Percentiles rank a stretch among this genome's conserved stretches.
These are phyloP conservation scores for Monosporascus sp. DNA, from an alignment of 2,329 filamentous ascomycete species.

Conservation along the genomic window DNA sequence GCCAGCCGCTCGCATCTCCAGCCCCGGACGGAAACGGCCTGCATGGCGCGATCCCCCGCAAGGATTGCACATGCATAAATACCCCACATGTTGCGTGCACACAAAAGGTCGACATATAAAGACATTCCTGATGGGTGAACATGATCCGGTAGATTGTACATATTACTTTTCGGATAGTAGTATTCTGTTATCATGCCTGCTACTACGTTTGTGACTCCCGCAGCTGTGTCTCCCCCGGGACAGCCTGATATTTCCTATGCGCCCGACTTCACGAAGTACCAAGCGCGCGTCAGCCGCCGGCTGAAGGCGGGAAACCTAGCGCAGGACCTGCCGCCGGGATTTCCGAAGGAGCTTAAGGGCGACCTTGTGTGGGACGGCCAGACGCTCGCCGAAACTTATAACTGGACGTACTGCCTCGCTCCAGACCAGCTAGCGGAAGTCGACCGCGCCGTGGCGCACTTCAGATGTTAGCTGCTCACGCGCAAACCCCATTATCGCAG, in stretches of 20 bases:
- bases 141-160: background rate
- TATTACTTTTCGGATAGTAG: background rate
- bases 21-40: background rate
- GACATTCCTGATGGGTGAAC: background rate
- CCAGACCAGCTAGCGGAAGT: slow-evolving; percentile 45
- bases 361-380: slow-evolving; percentile 54
- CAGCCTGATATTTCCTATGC: slow-evolving; percentile 56
- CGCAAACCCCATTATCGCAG: background rate
- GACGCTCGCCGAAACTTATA: slow-evolving; percentile 38
- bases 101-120: background rate
- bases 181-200: slow-evolving; percentile 7
- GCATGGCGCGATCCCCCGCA: background rate
- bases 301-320: slow-evolving; percentile 34
- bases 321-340: slow-evolving; percentile 40
- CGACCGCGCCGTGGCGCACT: slow-evolving; percentile 33
- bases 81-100: too few relatives aligned
- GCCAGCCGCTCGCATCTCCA: background rate
- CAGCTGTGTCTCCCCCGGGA: slow-evolving; percentile 27
- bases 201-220: slow-evolving; percentile 16
- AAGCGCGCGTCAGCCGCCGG: slow-evolving; percentile 41
- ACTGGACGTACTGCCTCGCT: slow-evolving; percentile 49
- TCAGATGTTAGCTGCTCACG: slow-evolving; percentile 28
- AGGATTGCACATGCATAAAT: background rate
- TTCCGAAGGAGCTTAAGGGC: slow-evolving; percentile 42
- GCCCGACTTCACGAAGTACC: slow-evolving; percentile 48